Conservation (phyloP, 179 eudicot species). For the Spinacia oleracea region DNA sequence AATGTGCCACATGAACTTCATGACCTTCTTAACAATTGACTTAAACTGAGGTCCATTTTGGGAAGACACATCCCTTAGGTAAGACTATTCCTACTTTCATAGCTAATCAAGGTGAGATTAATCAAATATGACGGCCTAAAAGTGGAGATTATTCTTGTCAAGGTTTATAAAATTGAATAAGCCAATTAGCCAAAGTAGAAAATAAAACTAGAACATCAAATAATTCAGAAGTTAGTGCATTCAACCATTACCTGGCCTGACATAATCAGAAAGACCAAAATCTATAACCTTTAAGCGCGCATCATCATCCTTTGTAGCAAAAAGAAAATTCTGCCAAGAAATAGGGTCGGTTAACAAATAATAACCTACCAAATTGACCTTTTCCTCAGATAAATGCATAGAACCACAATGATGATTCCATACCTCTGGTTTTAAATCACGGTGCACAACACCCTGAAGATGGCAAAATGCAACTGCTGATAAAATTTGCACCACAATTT, state of each 20-base stretch:
- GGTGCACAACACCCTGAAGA: constrained; percentile 97
- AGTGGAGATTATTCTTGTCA: neutral
- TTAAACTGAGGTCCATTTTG: neutral
- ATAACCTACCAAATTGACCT: neutral
- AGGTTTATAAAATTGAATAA: too few species aligned
- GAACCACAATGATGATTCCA: neutral
- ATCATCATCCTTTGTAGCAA: constrained; percentile 84
- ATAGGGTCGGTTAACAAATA: constrained; percentile 13
- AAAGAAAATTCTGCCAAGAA: constrained; percentile 83
- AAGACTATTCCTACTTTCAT: too few species aligned
- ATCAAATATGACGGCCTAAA: neutral
- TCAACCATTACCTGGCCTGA: constrained; percentile 68
- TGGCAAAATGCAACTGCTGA: constrained; percentile 86
- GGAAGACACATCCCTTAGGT: neutral
- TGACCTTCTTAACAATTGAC: too few species aligned
- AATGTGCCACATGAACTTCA: too few species aligned
- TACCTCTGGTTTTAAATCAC: constrained; percentile 97
- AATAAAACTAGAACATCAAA: too few species aligned
- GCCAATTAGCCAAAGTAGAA: neutral
- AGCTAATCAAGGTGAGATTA: too few species aligned
- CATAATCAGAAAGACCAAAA: constrained; percentile 90
- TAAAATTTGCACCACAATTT: constrained; percentile 71
- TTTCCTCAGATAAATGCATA: neutral
- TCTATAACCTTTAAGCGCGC: constrained; percentile 81
- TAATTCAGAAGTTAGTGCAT: neutral